Evolutionary conservation across 2,329 filamentous ascomycete genomes (phyloP), one percentile per base, ranked within the genome.

Genomic region (Orbilia quercus): DNA sequence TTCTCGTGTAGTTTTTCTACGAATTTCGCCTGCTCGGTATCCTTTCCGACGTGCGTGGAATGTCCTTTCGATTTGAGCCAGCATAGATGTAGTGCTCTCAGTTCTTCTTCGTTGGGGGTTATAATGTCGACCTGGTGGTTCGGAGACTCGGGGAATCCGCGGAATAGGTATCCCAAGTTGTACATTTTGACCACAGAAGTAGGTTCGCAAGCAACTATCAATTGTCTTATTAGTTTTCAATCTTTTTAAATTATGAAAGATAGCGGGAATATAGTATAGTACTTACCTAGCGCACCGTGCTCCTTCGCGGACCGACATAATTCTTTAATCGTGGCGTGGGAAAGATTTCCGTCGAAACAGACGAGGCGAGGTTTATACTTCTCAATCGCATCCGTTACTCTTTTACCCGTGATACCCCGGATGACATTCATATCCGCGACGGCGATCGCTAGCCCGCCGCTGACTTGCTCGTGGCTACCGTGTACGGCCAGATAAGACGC

Each of bases 331-430:
- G 47, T 50, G 18, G 11, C 11, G 0, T 11, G 6, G 11, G 18
- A 6, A 3, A 73, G 40, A 16, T 73, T 73, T 12, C 47, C 34
- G 40, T 73, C 69, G 42, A 73, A 73, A 36, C 69, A 73, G 18
- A 73, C 53, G 9, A 66, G 50, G 4, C 34, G 5, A 0, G 69
- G 69, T 23, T 55, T 53, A 14, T 34, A 40, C 12, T 54, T 59
- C 22, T 64, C 53, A 20, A 72, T 44, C 0, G 38, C 54, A 2
- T 28, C 18, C 5, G 14, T n/a, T 11, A 65, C 28, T 28, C 16
- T 25, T 9, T 31, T 7, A 1, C 12, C 14, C 0, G 3, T 12
- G 9, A 72, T 65, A 1, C 18, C 40, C 14, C 7, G 53, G 20
- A 65, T 59, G 22, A 65, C 57, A 3, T 50, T 14, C 54, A 65